A percentile compares a stretch with the other conserved stretches of the same genome.
phyloP scores from a whole-genome alignment of 441 rosid genomes.

The Erodium chrysanthum region DNA sequence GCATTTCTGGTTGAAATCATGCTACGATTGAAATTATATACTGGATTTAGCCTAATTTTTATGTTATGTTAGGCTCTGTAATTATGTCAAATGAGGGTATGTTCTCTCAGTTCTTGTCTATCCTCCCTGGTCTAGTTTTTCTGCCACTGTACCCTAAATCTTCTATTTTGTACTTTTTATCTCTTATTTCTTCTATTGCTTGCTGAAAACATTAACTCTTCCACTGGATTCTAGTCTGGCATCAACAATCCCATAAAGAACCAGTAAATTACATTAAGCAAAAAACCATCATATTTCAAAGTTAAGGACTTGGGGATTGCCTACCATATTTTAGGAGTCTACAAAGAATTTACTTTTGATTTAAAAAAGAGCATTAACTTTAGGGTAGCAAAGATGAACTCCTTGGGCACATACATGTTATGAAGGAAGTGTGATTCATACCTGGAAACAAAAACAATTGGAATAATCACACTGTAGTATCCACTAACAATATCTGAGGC shows the following conservation, averaged over 20 bases:
- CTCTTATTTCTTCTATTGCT: neutral
- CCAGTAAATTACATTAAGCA: neutral
- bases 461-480: slow-evolving; percentile 57
- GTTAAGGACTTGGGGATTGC: neutral
- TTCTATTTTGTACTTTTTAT: neutral
- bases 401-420: neutral
- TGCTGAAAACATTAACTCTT: neutral
- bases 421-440: slow-evolving; percentile 20
- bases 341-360: neutral
- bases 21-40: neutral
- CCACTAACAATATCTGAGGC: slow-evolving; percentile 75
- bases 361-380: neutral
- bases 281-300: neutral
- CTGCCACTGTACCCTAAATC: neutral
- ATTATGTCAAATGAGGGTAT: neutral
- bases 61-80: neutral
- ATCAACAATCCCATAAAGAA: neutral
- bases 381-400: neutral
- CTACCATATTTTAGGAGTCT: neutral
- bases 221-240: neutral
- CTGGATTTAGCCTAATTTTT: neutral
- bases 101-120: neutral
- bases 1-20: neutral
- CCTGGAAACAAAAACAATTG: slow-evolving; percentile 84
- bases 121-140: neutral